Percentiles rank a stretch among this genome's conserved stretches.
Evolutionary conservation across 441 rosid genomes (phyloP).

Genomic region (Manihot esculenta): DNA sequence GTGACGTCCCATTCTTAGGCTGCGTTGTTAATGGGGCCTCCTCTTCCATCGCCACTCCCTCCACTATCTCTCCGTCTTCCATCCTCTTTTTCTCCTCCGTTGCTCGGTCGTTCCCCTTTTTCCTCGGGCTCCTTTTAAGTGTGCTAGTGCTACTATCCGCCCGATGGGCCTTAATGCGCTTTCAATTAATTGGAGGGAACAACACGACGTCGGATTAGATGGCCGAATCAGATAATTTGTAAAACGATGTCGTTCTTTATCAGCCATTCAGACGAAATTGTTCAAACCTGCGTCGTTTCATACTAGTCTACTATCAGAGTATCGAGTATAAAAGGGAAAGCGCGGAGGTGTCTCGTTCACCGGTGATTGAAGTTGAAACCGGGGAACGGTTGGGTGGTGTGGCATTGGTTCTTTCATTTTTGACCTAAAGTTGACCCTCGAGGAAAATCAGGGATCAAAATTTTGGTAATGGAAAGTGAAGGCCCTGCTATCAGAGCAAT

Average conservation of each 20-base stretch:
- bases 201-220: too few species aligned
- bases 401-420: background rate
- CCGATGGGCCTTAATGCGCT: too few species aligned
- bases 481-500: conserved; percentile 56
- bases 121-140: too few species aligned
- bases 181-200: too few species aligned
- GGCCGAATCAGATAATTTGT: too few species aligned
- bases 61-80: conserved; percentile 78
- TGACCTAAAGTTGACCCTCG: background rate
- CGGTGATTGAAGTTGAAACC: background rate
- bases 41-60: conserved; percentile 58
- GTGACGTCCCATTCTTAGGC: conserved; percentile 37
- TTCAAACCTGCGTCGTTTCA: conserved; percentile 4
- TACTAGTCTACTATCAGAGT: background rate
- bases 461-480: conserved; percentile 28
- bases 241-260: too few species aligned
- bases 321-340: background rate
- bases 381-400: background rate
- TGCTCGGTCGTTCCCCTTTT: background rate
- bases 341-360: background rate
- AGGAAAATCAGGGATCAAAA: conserved; percentile 20
- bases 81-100: conserved; percentile 7
- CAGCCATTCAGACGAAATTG: background rate
- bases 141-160: too few species aligned
- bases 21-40: conserved; percentile 29